Conservation (phyloP, 768 basidiomycete genomes). For the Lentinus brumalis region DNA sequence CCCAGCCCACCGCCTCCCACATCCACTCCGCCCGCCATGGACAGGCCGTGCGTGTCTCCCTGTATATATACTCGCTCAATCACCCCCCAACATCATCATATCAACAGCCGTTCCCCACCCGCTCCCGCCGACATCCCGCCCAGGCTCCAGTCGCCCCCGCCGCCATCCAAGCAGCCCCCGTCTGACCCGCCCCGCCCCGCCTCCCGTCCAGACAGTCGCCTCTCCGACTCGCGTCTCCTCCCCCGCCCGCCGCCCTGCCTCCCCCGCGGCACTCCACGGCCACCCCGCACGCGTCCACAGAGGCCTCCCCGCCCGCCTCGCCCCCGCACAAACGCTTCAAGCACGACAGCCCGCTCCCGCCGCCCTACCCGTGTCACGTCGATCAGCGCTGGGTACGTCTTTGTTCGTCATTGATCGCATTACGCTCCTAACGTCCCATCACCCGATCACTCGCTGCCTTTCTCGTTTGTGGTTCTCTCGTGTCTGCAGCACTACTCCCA, state of each 20-base stretch:
- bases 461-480: neutral
- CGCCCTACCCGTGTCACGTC: slow-evolving; percentile 17
- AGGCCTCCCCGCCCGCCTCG: slow-evolving; percentile 11
- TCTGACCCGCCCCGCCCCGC: slow-evolving; percentile 3
- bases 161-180: neutral
- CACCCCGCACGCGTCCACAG: neutral
- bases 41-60: slow-evolving; percentile 22
- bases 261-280: slow-evolving; percentile 2
- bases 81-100: slow-evolving; percentile 21
- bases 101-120: slow-evolving; percentile 20
- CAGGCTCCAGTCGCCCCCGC: neutral
- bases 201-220: slow-evolving; percentile 14
- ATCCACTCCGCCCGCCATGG: slow-evolving; percentile 21
- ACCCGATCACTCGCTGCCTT: slow-evolving; percentile 9
- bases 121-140: slow-evolving; percentile 1
- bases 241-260: neutral
- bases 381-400: slow-evolving; percentile 26
- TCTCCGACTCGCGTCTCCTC: slow-evolving; percentile 17
- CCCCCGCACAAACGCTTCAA: slow-evolving; percentile 19
- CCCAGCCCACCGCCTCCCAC: slow-evolving; percentile 28
- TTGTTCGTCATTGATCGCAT: slow-evolving; percentile 16
- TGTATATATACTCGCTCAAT: slow-evolving; percentile 24
- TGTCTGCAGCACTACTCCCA: slow-evolving; percentile 20
- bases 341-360: slow-evolving; percentile 13
- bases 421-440: slow-evolving; percentile 19